Percentiles rank a stretch among this genome's conserved stretches.
Evolutionary conservation across 176 grass and related monocot species (phyloP).

Genomic region (Oryza glumipatula): DNA sequence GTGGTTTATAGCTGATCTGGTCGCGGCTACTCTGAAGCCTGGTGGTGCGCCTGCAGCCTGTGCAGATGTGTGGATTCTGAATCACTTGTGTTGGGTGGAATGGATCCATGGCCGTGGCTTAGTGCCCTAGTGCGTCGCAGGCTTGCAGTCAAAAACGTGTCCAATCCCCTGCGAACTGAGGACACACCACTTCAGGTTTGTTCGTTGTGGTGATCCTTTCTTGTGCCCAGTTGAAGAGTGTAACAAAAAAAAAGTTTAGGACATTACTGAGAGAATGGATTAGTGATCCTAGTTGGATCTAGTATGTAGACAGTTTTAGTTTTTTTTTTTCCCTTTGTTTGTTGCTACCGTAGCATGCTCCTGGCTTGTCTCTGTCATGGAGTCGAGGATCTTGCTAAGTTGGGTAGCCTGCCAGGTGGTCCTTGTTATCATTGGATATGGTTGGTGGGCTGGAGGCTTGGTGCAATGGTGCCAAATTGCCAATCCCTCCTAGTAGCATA

Average conservation of each 20-base stretch:
- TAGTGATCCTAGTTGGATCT: neutral
- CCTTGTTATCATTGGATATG: neutral
- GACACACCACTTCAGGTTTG: neutral
- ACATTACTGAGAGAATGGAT: neutral
- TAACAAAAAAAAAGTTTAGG: neutral
- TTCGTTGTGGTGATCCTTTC: neutral
- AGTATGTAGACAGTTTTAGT: neutral
- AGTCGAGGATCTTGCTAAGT: neutral
- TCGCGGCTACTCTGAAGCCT: neutral
- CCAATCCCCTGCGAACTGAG: neutral
- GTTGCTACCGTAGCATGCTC: neutral
- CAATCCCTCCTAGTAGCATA: neutral
- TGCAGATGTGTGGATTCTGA: neutral
- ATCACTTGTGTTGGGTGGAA: constrained; percentile 8
- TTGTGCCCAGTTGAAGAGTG: neutral
- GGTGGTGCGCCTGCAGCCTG: constrained; percentile 34
- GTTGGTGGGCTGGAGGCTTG: neutral
- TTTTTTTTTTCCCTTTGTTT: neutral
- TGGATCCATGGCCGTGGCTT: constrained; percentile 23
- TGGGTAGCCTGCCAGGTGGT: neutral
- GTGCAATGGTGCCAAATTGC: neutral
- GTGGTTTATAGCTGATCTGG: constrained; percentile 5
- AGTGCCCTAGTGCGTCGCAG: constrained; percentile 32
- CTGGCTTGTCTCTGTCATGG: neutral
- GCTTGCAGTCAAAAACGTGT: constrained; percentile 32